Evolutionary conservation across 2,329 filamentous ascomycete species (phyloP), one percentile per base, ranked within the genome.

Genomic region (Penicillium sp.): DNA sequence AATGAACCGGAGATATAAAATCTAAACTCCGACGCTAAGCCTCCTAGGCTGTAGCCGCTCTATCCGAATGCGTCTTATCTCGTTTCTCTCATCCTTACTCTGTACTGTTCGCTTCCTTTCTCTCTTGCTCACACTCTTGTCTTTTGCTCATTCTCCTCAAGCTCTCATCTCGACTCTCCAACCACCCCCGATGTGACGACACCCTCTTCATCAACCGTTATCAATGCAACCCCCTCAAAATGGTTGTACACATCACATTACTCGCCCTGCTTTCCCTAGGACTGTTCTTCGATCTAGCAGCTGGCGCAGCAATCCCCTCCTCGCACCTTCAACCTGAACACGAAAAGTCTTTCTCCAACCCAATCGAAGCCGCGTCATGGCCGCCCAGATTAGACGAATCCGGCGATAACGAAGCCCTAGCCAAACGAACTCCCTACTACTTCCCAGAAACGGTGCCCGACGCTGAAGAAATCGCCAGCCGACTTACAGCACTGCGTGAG

Each of bases 361-460:
- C 43, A 13, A 13, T 42, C 13, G 27, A 47, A 18, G 15, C 43
- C 32, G 37, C 33, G 27, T 50, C 35, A 46, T 37, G 37, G 38
- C 23, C 41, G n/a, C n/a, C 27, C 27, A 42, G 33, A 40, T 28
- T 35, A 42, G 25, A 25, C 12, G 7, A 37, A 10, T 13, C 29
- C 18, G 31, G 20, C 10, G 20, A 35, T 10, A 20, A 40, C 41
- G 2, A 40, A 39, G 13, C 31, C 20, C 12, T 49, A 9, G 31
- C 39, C 24, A 54, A 53, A 49, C 29, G 44, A 45, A 23, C 43
- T 35, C 40, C 55, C 6, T 57, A 51, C 42, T 59, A 56, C 35
- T 59, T 58, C 28, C 57, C 53, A 3, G 57, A 60, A 20, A 56
- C 51, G 3, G 23, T 59, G 0, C 53, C 51, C 0, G 55, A 59